Conservation (phyloP, 305 asterid genomes). For the Fraxinus sp. region DNA sequence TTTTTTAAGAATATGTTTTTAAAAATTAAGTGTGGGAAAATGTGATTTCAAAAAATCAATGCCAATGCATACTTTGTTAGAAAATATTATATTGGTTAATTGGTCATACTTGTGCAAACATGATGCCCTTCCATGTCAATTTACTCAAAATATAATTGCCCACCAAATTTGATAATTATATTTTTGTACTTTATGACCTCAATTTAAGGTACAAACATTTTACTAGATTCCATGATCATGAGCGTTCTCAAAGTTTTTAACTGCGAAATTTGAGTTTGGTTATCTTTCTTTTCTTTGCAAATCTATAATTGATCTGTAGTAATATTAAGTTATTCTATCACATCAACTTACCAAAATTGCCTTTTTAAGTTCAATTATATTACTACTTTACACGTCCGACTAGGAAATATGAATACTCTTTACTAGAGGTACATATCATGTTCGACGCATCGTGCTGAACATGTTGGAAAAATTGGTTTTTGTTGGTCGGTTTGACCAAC, state of each 20-base stretch:
- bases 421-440: background rate
- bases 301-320: no score
- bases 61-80: background rate
- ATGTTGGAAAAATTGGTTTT: no score
- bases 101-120: background rate
- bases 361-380: background rate
- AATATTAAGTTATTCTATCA: background rate
- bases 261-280: background rate
- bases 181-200: background rate
- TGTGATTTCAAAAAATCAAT: background rate
- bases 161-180: background rate
- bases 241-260: background rate
- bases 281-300: background rate
- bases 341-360: background rate
- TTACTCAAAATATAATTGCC: background rate
- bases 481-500: no score
- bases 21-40: background rate
- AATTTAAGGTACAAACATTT: background rate
- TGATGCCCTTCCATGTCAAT: background rate
- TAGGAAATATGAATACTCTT: background rate
- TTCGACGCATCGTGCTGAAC: background rate
- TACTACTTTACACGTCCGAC: background rate
- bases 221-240: background rate
- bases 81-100: background rate
- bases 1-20: no score